Conservation (phyloP, 2,329 filamentous ascomycete species). For the Chalara sp. region DNA sequence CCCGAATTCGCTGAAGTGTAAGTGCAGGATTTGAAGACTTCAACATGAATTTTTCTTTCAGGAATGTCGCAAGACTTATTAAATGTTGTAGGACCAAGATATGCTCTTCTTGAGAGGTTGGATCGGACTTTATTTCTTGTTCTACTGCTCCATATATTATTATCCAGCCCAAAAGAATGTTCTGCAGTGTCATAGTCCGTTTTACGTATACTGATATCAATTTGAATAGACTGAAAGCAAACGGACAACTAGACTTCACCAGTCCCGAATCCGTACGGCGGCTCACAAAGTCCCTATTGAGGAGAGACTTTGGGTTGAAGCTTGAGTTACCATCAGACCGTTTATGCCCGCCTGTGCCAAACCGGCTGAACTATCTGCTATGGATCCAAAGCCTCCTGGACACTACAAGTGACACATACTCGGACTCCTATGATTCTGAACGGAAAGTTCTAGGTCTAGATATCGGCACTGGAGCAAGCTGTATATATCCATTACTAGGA, state of each 20-base stretch:
- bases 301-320: constrained; percentile 64
- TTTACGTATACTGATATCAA: too few species aligned
- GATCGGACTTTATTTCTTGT: too few species aligned
- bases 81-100: too few species aligned
- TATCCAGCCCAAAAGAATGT: too few species aligned
- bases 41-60: too few species aligned
- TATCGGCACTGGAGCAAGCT: constrained; percentile 84
- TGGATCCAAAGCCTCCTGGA: constrained; percentile 84
- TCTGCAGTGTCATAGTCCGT: too few species aligned
- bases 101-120: too few species aligned
- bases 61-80: too few species aligned
- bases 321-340: constrained; percentile 70
- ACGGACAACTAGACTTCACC: constrained; percentile 69
- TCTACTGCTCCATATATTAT: too few species aligned
- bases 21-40: constrained; percentile 19
- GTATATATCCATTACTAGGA: constrained; percentile 83
- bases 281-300: constrained; percentile 73
- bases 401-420: constrained; percentile 38
- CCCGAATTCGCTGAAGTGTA: constrained; percentile 52
- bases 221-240: constrained; percentile 38
- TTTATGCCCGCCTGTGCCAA: constrained; percentile 71
- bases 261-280: constrained; percentile 71
- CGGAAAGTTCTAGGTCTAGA: constrained; percentile 66
- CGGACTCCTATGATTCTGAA: constrained; percentile 43
- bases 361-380: constrained; percentile 80